Conservation (phyloP, 495 filamentous ascomycete genomes). For the Neurospora sp. region DNA sequence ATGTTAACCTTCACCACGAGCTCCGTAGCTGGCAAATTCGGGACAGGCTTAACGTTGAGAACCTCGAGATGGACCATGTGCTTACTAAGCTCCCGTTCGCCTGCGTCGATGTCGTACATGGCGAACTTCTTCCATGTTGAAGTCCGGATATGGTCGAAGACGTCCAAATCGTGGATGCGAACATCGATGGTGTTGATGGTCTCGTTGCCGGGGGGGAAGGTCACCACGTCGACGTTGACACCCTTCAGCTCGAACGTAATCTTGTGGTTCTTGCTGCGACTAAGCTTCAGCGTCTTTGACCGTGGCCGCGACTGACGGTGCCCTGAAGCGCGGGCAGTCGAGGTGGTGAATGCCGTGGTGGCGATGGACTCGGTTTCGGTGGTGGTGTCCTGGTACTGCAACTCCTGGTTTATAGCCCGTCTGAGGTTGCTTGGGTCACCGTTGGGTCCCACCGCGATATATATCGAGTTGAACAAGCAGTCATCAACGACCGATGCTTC, state of each 20-base stretch:
- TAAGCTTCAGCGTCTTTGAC: conserved; percentile 57
- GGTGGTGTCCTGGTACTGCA: conserved; percentile 58
- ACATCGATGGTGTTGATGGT: conserved; percentile 81
- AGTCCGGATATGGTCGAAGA: conserved; percentile 89
- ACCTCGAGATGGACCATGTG: conserved; percentile 87
- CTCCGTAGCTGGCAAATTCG: conserved; percentile 78
- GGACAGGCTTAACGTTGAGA: conserved; percentile 74
- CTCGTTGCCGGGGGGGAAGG: conserved; percentile 71
- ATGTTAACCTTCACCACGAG: conserved; percentile 78
- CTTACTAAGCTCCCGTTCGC: conserved; percentile 69
- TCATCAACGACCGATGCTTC: conserved; percentile 84
- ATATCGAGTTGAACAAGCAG: conserved; percentile 97
- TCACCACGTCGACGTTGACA: conserved; percentile 71
- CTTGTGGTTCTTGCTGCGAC: conserved; percentile 84
- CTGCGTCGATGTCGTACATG: conserved; percentile 81
- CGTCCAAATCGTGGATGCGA: conserved; percentile 68
- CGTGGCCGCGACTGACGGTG: conserved; percentile 26
- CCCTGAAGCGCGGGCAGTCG: conserved; percentile 42
- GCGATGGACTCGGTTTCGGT: conserved; percentile 86
- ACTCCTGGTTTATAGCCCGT: conserved; percentile 72
- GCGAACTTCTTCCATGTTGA: conserved; percentile 98
- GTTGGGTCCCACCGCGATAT: conserved; percentile 84
- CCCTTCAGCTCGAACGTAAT: conserved; percentile 90
- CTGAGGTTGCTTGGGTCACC: conserved; percentile 72
- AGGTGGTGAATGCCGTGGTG: conserved; percentile 54